phyloP scores from a whole-genome alignment of 129 eudicot genomes.

The Centrapalus pauciflorus region DNA sequence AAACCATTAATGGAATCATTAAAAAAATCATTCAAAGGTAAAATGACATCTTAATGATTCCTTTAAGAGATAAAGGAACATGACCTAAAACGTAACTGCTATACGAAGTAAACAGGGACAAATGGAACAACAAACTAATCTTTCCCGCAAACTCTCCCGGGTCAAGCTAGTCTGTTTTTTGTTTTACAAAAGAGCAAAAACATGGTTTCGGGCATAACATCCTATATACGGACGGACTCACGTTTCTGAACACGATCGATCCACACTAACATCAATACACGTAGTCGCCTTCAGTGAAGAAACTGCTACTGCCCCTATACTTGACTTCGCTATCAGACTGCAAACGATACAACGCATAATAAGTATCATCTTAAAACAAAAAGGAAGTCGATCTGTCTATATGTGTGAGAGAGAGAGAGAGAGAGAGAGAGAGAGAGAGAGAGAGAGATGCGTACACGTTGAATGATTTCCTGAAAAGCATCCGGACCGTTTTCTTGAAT shows the following conservation, averaged over 20 bases:
- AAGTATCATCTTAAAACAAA: neutral
- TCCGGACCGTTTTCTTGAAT: conserved; percentile 56
- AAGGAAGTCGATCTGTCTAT: no score
- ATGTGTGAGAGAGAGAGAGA: neutral
- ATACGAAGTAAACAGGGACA: no score
- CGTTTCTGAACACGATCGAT: neutral
- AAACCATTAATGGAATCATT: no score
- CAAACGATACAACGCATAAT: neutral
- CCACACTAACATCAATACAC: conserved; percentile 32
- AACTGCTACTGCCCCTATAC: conserved; percentile 20
- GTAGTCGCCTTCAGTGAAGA: conserved; percentile 46
- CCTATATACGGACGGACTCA: neutral
- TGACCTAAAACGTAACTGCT: no score
- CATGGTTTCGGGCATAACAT: neutral
- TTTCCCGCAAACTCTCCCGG: no score
- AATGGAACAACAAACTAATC: no score
- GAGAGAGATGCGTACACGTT: conserved; percentile 34
- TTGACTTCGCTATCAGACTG: conserved; percentile 38
- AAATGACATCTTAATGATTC: no score
- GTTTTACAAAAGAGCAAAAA: neutral
- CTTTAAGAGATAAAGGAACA: no score
- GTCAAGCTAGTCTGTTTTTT: no score
- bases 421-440: neutral
- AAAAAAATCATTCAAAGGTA: no score
- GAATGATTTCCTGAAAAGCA: conserved; percentile 55